Base-by-base conservation (phyloP, 2,329 filamentous ascomycete species). In the Aspergillus versicolor region DNA sequence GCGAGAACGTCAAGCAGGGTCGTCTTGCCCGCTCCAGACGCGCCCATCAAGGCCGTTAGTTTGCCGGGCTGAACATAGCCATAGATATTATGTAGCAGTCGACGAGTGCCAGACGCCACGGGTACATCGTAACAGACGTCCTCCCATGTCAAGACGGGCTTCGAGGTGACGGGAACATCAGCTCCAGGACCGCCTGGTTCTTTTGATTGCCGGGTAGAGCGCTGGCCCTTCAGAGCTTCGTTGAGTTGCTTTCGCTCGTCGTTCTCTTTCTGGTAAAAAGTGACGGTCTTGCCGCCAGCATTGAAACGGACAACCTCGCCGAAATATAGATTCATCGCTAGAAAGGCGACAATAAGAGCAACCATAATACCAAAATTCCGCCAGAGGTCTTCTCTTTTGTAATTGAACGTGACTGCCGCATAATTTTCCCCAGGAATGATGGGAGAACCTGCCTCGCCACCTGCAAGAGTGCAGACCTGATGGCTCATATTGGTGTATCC, bases 381-480 rank as follows among this genome's bases (percentile, higher is more conserved):
- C 91, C 91, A 95, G 1, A 94, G 79, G 51, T 93, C 84, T 1
- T 77, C 75, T 0, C 83, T 81, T 12, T 78, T 71, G 75, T 92
- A 95, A 0, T 82, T 81, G 71, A 90, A 96, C 0, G 81, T 85
- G 21, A 84, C 74, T 0, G 82, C 79, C 59, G 96, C 84, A 69
- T 96, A 96, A 13, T 80, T 82, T 0, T 77, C 75, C 3, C 91
- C 92, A 1, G 82, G 80, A 0, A 96, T 84, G 9, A 79, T 68
- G 1, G 79, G 73, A 0, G 83, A 87, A 1, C 91, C 91, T 0
- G 88, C 78, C 0, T 76, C 78, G 7, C 88, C 89, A 1, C 91
- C 92, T 1, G 88, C 75, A 3, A 95, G 81, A 0, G 91, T 94
- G 76, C 92, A 96, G 1, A 91, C 88, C 73, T 94, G 91, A 66